Evolutionary conservation across 1,284 basidiomycete species (phyloP).

Genomic region (Cystobasidium slooffiae): DNA sequence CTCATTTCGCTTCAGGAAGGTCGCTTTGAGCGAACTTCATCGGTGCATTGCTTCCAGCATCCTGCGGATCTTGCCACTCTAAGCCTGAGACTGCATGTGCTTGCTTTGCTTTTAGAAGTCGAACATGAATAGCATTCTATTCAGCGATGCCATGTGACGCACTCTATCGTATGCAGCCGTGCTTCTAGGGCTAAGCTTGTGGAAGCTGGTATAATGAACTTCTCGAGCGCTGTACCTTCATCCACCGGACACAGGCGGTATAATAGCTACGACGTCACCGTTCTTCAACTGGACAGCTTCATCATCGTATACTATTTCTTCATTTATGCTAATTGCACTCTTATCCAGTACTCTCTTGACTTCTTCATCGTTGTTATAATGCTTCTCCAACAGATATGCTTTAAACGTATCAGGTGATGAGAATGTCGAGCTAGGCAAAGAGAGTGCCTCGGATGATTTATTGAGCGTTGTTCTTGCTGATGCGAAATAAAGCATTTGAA

Average conservation of each 20-base stretch:
- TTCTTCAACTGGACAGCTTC: conserved; percentile 63
- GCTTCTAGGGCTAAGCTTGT: not conserved
- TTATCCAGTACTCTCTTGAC: conserved; percentile 64
- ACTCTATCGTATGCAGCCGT: not conserved
- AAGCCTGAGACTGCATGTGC: too few species aligned
- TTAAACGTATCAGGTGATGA: conserved; percentile 60
- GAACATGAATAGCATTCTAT: too few species aligned
- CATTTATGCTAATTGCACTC: conserved; percentile 76
- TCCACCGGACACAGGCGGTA: conserved; percentile 80
- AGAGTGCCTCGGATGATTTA: conserved; percentile 63
- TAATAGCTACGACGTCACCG: conserved; percentile 77
- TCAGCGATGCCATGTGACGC: too few species aligned
- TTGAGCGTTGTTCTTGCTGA: conserved; percentile 72
- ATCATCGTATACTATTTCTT: conserved; percentile 73
- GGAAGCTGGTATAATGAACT: not conserved
- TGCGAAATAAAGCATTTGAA: conserved; percentile 72
- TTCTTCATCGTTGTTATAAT: conserved; percentile 61
- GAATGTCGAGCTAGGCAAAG: conserved; percentile 61
- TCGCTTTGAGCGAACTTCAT: too few species aligned
- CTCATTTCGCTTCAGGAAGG: too few species aligned
- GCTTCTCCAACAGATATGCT: conserved; percentile 59
- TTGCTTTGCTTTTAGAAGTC: too few species aligned
- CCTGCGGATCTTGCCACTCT: too few species aligned
- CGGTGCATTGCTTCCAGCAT: too few species aligned
- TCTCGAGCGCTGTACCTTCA: conserved; percentile 54